These are phyloP conservation scores for Craterostigma plantagineum DNA, from an alignment of 257 asterid species.

Conservation along the genomic window DNA sequence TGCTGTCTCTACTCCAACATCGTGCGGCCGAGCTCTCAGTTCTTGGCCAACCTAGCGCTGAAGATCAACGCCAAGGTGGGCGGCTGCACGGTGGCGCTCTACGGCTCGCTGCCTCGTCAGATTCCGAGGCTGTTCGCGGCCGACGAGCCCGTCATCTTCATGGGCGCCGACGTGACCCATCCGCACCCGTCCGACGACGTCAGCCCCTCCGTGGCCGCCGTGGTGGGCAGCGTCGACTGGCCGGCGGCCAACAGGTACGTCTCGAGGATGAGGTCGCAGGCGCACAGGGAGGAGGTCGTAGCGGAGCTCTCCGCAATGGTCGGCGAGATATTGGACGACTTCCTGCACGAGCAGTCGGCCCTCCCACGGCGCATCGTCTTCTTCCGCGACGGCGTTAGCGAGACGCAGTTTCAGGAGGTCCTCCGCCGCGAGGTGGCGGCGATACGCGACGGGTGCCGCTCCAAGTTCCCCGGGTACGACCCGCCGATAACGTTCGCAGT, in stretches of 20 bases:
- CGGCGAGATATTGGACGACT: constrained; percentile 54
- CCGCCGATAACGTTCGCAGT: constrained; percentile 79
- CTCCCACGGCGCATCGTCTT: constrained; percentile 65
- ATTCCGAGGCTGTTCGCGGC: constrained; percentile 54
- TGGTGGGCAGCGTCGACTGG: constrained; percentile 91
- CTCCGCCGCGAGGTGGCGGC: constrained; percentile 44
- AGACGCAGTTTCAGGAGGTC: constrained; percentile 71
- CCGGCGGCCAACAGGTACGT: constrained; percentile 77
- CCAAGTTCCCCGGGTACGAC: constrained; percentile 36
- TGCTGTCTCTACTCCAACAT: constrained; percentile 78
- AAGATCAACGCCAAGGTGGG: constrained; percentile 94
- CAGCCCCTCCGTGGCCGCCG: constrained; percentile 91
- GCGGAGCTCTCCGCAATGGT: constrained; percentile 64
- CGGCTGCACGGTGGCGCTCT: constrained; percentile 80
- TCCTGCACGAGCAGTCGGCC: constrained; percentile 24
- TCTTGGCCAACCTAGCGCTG: constrained; percentile 74
- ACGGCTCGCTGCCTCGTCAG: constrained; percentile 51
- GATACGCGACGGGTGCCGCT: constrained; percentile 43
- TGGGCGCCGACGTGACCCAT: constrained; percentile 98
- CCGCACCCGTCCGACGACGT: constrained; percentile 84
- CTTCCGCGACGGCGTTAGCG: constrained; percentile 95
- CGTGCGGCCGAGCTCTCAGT: constrained; percentile 44
- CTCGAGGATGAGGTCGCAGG: constrained; percentile 83
- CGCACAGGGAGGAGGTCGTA: constrained; percentile 75
- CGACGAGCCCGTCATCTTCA: constrained; percentile 63